Evolutionary conservation across 179 eudicot genomes (phyloP).

Genomic region (Monotropa hypopitys): DNA sequence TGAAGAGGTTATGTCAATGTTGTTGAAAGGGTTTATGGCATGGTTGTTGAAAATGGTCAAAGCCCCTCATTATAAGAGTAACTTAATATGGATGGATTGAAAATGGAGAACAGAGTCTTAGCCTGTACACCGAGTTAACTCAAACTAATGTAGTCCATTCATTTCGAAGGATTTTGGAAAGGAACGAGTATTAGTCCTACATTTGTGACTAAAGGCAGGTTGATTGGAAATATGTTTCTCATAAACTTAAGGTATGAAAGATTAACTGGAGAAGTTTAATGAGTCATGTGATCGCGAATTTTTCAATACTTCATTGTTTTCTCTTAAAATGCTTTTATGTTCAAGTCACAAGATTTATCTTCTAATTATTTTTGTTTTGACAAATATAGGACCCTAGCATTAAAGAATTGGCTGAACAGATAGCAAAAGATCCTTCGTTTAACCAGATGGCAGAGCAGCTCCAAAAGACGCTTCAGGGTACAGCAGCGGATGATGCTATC

Average conservation of each 20-base stretch:
- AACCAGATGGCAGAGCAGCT: conserved; percentile 98
- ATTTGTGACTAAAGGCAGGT: neutral
- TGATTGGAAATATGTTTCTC: neutral
- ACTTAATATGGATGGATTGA: neutral
- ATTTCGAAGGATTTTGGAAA: neutral
- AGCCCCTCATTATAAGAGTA: neutral
- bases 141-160: neutral
- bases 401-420: conserved; percentile 95
- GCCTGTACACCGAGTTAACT: neutral
- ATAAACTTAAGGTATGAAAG: neutral
- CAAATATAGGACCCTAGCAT: conserved; percentile 85
- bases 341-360: neutral
- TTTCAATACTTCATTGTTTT: neutral
- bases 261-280: neutral
- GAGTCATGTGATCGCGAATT: neutral
- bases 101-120: neutral
- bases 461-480: conserved; percentile 67
- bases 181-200: neutral
- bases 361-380: conserved; percentile 7
- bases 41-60: neutral
- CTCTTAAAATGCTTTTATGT: neutral
- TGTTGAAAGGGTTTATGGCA: neutral
- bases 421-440: conserved; percentile 90
- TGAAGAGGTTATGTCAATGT: neutral
- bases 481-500: conserved; percentile 45